phyloP scores from a whole-genome alignment of 2,329 filamentous ascomycete genomes.

The Stagonosporopsis cucurbitacearum region DNA sequence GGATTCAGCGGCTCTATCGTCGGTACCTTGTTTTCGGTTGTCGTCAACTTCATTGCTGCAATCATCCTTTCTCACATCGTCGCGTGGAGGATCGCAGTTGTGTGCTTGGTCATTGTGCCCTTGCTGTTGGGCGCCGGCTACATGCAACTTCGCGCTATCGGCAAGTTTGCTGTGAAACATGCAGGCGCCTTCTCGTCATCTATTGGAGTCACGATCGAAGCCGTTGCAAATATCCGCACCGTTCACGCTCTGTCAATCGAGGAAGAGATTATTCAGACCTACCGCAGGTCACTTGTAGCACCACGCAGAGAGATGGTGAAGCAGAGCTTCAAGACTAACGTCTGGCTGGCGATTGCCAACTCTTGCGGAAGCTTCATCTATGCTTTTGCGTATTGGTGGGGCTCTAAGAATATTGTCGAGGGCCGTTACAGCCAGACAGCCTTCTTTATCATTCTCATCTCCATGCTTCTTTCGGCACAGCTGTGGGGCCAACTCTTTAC shows the following conservation, averaged over 20 bases:
- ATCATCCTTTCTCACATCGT: constrained; percentile 74
- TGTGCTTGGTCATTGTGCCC: constrained; percentile 72
- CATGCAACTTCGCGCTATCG: constrained; percentile 70
- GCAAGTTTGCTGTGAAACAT: constrained; percentile 63
- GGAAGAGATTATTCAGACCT: constrained; percentile 55
- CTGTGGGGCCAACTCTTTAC: constrained; percentile 77
- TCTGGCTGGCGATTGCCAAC: constrained; percentile 67
- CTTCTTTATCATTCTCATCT: constrained; percentile 76
- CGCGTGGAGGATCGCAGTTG: constrained; percentile 77
- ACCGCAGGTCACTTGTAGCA: constrained; percentile 53
- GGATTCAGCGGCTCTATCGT: constrained; percentile 74
- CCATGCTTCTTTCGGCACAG: constrained; percentile 75
- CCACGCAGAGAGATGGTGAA: constrained; percentile 58
- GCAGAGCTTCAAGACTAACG: constrained; percentile 61
- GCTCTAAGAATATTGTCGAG: constrained; percentile 70
- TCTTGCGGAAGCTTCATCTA: constrained; percentile 72
- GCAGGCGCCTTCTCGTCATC: constrained; percentile 59
- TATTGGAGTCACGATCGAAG: constrained; percentile 60
- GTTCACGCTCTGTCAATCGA: constrained; percentile 60
- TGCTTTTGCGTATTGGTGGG: constrained; percentile 82
- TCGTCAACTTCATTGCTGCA: constrained; percentile 71
- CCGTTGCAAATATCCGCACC: constrained; percentile 59
- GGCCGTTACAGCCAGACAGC: constrained; percentile 70
- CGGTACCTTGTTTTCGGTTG: constrained; percentile 71
- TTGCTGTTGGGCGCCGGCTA: constrained; percentile 72